These are phyloP conservation scores for Leavenworthia alabamica DNA, from an alignment of 345 rosid species.

Conservation along the genomic window DNA sequence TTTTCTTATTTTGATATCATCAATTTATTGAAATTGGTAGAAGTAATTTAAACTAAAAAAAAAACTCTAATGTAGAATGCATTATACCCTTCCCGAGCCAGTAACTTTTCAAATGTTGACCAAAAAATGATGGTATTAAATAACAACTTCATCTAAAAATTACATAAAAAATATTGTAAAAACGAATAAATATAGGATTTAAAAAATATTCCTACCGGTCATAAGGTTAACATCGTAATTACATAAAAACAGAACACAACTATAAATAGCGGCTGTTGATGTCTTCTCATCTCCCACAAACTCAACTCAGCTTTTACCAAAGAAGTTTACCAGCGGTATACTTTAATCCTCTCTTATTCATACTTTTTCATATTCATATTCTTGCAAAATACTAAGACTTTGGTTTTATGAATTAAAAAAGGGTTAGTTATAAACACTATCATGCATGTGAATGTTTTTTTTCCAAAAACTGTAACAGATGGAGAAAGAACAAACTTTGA, in stretches of 20 bases:
- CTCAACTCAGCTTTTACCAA: slow-evolving; percentile 2
- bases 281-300: neutral
- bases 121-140: neutral
- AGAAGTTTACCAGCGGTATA: neutral
- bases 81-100: neutral
- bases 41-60: no score
- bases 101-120: neutral
- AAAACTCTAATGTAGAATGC: neutral
- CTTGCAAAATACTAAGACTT: neutral
- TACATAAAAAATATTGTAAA: neutral
- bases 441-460: neutral
- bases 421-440: neutral
- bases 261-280: slow-evolving; percentile 13
- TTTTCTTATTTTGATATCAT: neutral
- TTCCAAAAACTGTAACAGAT: slow-evolving; percentile 4
- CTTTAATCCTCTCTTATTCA: neutral
- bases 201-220: neutral
- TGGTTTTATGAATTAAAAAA: neutral
- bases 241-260: neutral
- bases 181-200: neutral
- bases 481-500: slow-evolving; percentile 37
- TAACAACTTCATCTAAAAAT: neutral
- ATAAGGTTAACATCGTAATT: neutral
- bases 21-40: neutral
- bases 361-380: slow-evolving; percentile 2